These are phyloP conservation scores for Mimosa pudica DNA, from an alignment of 306 rosid genomes.

Conservation along the genomic window DNA sequence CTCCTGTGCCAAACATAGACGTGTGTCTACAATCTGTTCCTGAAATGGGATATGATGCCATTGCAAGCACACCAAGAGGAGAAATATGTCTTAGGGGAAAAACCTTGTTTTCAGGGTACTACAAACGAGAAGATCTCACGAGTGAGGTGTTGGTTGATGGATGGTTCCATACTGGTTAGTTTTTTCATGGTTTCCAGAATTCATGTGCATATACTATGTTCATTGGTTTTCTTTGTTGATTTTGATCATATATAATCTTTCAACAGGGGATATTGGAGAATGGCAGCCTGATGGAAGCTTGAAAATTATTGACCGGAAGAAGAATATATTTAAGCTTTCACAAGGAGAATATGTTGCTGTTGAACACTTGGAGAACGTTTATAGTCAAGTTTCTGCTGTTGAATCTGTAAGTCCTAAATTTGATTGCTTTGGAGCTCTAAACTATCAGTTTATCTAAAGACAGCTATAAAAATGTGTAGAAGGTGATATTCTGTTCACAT, in stretches of 20 bases:
- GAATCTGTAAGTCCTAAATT: conserved; percentile 66
- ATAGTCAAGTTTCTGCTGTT: conserved; percentile 62
- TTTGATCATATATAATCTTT: conserved; percentile 35
- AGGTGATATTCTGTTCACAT: conserved; percentile 1
- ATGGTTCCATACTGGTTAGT: conserved; percentile 97
- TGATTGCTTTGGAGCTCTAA: conserved; percentile 19
- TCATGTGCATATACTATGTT: conserved; percentile 17
- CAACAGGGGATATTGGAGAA: conserved; percentile 92
- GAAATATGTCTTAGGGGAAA: conserved; percentile 83
- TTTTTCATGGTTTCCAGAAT: conserved; percentile 12
- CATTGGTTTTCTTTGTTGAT: conserved; percentile 18
- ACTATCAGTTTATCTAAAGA: conserved; percentile 11
- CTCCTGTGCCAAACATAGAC: conserved; percentile 96
- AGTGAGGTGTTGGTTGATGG: conserved; percentile 79
- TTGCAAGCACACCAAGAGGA: conserved; percentile 74
- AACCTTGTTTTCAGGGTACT: conserved; percentile 86
- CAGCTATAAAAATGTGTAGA: conserved; percentile 18
- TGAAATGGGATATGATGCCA: conserved; percentile 93
- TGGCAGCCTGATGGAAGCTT: conserved; percentile 97
- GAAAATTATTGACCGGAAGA: conserved; percentile 94
- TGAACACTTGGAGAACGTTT: conserved; percentile 91
- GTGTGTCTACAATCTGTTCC: conserved; percentile 93
- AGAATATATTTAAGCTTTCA: conserved; percentile 97
- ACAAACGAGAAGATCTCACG: conserved; percentile 94
- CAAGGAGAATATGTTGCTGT: conserved; percentile 99